A percentile compares a stretch with the other conserved stretches of the same genome.
These are phyloP conservation scores for Sporodiniella umbellata DNA, from an alignment of 371 early-diverging fungal genomes.

Conservation along the genomic window DNA sequence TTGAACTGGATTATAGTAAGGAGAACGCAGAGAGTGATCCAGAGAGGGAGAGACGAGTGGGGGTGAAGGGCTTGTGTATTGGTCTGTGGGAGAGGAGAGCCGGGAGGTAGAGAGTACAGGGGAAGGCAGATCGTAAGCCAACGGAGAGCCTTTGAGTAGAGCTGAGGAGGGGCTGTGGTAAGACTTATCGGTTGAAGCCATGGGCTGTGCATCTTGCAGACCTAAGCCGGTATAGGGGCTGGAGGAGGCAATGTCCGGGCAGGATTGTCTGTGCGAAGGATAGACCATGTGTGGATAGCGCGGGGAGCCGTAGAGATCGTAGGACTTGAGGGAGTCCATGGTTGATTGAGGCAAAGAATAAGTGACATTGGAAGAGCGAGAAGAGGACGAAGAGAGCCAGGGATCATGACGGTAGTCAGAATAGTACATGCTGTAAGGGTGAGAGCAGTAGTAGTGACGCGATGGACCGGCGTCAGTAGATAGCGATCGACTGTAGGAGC, in stretches of 20 bases:
- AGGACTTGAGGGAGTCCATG: background rate
- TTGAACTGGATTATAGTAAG: background rate
- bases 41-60: constrained; percentile 1
- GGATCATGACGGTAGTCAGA: constrained; percentile 4
- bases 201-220: background rate
- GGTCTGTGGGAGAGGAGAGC: background rate
- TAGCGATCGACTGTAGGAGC: constrained; percentile 16
- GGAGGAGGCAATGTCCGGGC: constrained; percentile 15
- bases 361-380: constrained; percentile 12
- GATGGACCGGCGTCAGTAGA: constrained; percentile 19
- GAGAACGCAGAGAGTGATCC: background rate
- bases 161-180: background rate
- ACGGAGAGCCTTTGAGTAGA: background rate
- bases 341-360: constrained; percentile 7
- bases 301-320: background rate
- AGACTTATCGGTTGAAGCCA: background rate
- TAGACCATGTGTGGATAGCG: background rate
- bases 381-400: too few species aligned
- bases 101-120: background rate
- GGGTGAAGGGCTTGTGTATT: constrained; percentile 2
- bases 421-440: constrained; percentile 15
- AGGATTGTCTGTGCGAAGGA: constrained; percentile 23
- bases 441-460: constrained; percentile 10
- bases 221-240: constrained; percentile 1
- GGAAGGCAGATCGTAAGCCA: background rate